Evolutionary conservation across 768 basidiomycete genomes (phyloP), one percentile per base, ranked within the genome.

Genomic region (Suillus lakei): DNA sequence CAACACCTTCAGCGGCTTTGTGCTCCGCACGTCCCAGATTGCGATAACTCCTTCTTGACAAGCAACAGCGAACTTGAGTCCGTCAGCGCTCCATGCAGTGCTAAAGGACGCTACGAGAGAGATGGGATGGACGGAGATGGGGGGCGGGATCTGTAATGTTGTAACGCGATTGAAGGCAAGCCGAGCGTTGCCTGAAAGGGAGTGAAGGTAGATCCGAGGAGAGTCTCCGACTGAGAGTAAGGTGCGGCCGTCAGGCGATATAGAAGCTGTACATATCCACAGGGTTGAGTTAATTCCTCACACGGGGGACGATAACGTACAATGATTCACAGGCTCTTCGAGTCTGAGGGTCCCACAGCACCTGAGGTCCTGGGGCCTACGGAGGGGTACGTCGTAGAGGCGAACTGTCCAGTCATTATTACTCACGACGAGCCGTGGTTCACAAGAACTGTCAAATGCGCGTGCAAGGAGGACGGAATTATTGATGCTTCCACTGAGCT

Each of bases 201-300:
- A 86, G 72, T 95, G 92, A 16, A 98, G 84, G 73, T 89, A 91
- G 13, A 96, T 89, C 64, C 93, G 90, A 51, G 89, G 87, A 12
- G 95, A 95, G 74, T 98, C 96, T 28, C 96, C 96, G 0, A 96
- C 96, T 3, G 91, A 94, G 1, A 98, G 86, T 16, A 98, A 84
- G 0, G 91, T 95, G 53, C 87, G 86, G 1, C 95, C 91, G 71
- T 97, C 93, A 0, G 94, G 95, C 0, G 95, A 95, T 70, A 98
- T 86, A 10, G 95, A 95, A 5, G 93, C 94, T 96, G 62, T 51
- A 48, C 55, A 66, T 23, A 46, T 48, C 63, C 48, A 61, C 68
- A 58, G 68, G 64, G 48, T 67, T n/a, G 68, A 32, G 18, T 50
- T 38, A 61, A 65, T 36, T 54, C 55, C 39, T 30, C 28, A 46